Evolutionary conservation across 257 asterid genomes (phyloP), one percentile per base, ranked within the genome.

Genomic region (Fraxinus pennsylvanica): DNA sequence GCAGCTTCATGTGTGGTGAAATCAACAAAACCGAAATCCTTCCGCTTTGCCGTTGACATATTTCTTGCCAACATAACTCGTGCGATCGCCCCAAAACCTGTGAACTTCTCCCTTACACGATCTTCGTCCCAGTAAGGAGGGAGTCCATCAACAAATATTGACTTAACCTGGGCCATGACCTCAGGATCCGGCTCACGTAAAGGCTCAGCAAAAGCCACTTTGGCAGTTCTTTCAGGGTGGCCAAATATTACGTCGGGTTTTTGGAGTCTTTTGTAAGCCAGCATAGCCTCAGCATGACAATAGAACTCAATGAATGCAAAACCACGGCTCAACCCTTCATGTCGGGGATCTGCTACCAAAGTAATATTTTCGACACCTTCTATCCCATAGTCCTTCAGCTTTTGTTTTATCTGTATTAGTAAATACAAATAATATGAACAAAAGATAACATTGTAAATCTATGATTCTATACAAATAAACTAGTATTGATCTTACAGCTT

Each of bases 161-260:
- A 86, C 72, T 89, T 89, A 68, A 89, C 94, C 80, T 89, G 88
- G 68, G 91, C 89, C 94, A 89, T 87, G 80, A 89, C 88, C 76
- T 85, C 90, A 2, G 91, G 91, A 85, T 87, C 88, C 50, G 94
- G 94, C 78, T 87, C 91, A 1, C 89, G 89, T 50, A 86, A 70
- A 79, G 94, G 91, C 78, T 89, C 94, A 78, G 94, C 91, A 80
- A 89, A 89, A 66, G 91, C 91, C 83, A 89, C 91, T 79, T 87
- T 89, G 78, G 85, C 94, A 69, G 91, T 87, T 76, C 91, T 89
- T 71, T 87, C 94, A 25, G 87, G 30, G 74, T 89, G 91, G 80
- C 94, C 94, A 43, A 89, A 86, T 71, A 86, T 71, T 41, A 76
- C 87, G 68, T 89, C 94, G 29, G 89, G 88, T 81, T 87, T 87